Evolutionary conservation across 2,329 filamentous ascomycete species (phyloP).

Genomic region (Xylariaceae sp.): DNA sequence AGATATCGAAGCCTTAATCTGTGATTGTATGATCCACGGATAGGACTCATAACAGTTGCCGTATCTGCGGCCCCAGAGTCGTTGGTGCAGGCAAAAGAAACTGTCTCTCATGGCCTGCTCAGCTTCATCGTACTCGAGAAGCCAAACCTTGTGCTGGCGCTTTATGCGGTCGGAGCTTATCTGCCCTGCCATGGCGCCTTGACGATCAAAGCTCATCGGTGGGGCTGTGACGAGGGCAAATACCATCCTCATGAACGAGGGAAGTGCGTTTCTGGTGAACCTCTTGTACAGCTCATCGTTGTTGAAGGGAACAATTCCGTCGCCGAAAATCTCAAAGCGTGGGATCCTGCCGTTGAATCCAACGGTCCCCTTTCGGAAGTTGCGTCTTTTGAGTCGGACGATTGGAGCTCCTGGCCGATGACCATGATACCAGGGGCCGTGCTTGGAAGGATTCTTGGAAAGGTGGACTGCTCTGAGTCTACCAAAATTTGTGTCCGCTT

Average conservation of each 20-base stretch:
- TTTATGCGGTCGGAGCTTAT: no score
- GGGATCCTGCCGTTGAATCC: neutral
- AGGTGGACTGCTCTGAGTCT: neutral
- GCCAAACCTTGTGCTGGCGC: no score
- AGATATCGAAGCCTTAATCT: conserved; percentile 2
- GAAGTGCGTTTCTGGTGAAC: conserved; percentile 5
- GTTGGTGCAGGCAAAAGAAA: no score
- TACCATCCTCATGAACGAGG: conserved; percentile 8
- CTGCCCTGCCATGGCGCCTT: no score
- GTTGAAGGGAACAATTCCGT: conserved; percentile 19
- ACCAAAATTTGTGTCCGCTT: conserved; percentile 4
- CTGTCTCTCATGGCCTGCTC: no score
- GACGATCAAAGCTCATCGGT: no score
- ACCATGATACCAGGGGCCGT: conserved; percentile 11
- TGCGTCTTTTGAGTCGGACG: neutral
- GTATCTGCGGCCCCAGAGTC: conserved; percentile 3
- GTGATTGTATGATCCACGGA: conserved; percentile 4
- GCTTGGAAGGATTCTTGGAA: neutral
- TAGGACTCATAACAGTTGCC: neutral
- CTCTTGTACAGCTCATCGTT: neutral
- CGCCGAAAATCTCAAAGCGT: neutral
- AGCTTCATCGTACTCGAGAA: no score
- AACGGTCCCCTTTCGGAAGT: no score
- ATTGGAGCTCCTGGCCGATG: conserved; percentile 17
- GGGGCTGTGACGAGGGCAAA: neutral